phyloP scores from a whole-genome alignment of 306 rosid species.

The cucumber (Cucumis sativus) region DNA sequence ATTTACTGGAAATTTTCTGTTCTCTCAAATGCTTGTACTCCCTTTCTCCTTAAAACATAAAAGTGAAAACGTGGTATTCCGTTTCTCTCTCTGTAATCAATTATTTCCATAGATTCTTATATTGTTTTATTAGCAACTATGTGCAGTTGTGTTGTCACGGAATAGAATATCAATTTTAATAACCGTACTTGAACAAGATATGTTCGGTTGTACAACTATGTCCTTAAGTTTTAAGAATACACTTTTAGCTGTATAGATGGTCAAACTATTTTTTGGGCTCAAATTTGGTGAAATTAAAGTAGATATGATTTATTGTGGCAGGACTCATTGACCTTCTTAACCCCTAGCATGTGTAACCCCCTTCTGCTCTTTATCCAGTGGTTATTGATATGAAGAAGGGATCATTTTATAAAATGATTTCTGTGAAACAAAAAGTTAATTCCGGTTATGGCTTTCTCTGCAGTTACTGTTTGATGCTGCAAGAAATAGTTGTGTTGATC shows the following conservation, averaged over 20 bases:
- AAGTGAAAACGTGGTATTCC: background rate
- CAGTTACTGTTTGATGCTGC: slow-evolving; percentile 49
- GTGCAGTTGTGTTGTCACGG: background rate
- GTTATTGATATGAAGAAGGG: background rate
- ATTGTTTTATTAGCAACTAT: background rate
- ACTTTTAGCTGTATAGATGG: background rate
- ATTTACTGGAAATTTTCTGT: background rate
- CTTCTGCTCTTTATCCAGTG: background rate
- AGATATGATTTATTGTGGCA: background rate
- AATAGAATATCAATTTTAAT: background rate
- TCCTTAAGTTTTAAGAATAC: too few species aligned
- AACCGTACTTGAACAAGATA: too few species aligned
- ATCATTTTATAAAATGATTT: background rate
- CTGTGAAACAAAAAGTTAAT: background rate
- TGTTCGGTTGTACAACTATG: too few species aligned
- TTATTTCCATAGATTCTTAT: background rate
- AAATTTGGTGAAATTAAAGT: background rate
- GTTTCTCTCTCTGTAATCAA: background rate
- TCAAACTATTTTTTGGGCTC: background rate
- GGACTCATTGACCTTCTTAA: background rate
- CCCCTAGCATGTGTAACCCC: background rate
- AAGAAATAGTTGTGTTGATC: slow-evolving; percentile 32
- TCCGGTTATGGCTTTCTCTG: background rate
- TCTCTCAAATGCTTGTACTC: background rate
- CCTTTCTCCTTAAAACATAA: background rate